Evolutionary conservation across 1,139 yeast species (phyloP).

Genomic region (Taphrina flavorubra): DNA sequence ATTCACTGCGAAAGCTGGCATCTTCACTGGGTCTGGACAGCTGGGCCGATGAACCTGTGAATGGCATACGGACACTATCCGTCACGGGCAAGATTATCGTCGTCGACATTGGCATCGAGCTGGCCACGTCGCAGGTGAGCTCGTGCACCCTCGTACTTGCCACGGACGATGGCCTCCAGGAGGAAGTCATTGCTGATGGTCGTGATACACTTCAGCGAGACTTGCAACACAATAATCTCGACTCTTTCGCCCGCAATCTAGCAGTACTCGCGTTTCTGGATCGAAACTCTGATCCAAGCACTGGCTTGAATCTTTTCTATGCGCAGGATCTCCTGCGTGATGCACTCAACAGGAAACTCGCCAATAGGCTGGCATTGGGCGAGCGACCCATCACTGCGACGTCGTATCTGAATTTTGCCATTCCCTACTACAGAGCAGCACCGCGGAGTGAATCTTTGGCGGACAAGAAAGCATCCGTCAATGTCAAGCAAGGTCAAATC

Average conservation of each 20-base stretch:
- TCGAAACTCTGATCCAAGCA: constrained; percentile 12
- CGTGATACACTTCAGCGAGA: constrained; percentile 22
- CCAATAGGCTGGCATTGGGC: not conserved
- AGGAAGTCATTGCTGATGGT: constrained; percentile 25
- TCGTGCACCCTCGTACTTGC: constrained; percentile 36
- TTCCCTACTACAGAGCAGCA: not conserved
- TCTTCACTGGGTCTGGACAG: constrained; percentile 28
- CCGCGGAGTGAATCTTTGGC: constrained; percentile 1
- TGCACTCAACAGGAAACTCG: constrained; percentile 15
- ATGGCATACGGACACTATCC: constrained; percentile 26
- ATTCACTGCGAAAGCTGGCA: constrained; percentile 6
- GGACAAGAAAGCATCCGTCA: not conserved
- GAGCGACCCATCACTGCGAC: constrained; percentile 2
- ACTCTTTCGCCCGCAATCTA: constrained; percentile 14
- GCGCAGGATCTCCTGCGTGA: constrained; percentile 16
- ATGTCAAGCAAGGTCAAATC: not conserved
- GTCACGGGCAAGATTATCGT: constrained; percentile 38
- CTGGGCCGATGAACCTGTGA: constrained; percentile 25
- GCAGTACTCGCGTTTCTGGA: constrained; percentile 28
- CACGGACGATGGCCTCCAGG: constrained; percentile 31
- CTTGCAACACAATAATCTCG: constrained; percentile 4
- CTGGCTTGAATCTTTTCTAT: constrained; percentile 14
- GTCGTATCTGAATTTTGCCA: constrained; percentile 10
- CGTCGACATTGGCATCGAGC: constrained; percentile 26
- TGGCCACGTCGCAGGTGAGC: not conserved